Percentiles rank a stretch among this genome's conserved stretches.
Evolutionary conservation across 768 basidiomycete species (phyloP).

Genomic region (Coprinellus aureogranulatus): DNA sequence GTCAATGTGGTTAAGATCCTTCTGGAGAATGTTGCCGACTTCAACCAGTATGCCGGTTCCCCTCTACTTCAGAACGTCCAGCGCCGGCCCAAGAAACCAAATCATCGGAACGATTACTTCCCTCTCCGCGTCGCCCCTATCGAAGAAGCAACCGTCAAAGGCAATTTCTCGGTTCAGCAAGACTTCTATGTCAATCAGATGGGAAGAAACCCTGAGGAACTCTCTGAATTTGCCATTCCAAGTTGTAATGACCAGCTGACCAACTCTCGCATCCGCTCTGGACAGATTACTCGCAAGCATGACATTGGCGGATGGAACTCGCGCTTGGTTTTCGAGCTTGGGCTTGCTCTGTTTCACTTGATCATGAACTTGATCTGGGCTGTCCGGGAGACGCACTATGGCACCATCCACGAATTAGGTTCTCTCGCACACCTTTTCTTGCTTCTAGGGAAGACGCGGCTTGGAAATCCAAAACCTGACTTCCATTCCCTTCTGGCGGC

Average conservation of each 20-base stretch:
- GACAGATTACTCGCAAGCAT: constrained; percentile 3
- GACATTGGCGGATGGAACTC: constrained; percentile 17
- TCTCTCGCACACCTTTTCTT: constrained; percentile 23
- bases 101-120: constrained; percentile 18
- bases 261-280: constrained; percentile 17
- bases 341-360: constrained; percentile 27
- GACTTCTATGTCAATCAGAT: constrained; percentile 22
- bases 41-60: too few relatives aligned
- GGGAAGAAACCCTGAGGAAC: neutral
- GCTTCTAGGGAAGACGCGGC: constrained; percentile 21
- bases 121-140: constrained; percentile 21
- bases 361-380: constrained; percentile 27
- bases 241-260: constrained; percentile 22
- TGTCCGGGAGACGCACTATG: constrained; percentile 21
- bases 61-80: too few relatives aligned
- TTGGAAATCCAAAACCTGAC: constrained; percentile 26
- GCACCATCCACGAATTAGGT: constrained; percentile 13
- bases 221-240: constrained; percentile 16
- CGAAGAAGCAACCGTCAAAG: constrained; percentile 23
- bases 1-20: too few relatives aligned
- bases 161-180: constrained; percentile 20
- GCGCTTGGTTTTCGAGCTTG: constrained; percentile 21
- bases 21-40: too few relatives aligned
- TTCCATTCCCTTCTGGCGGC: constrained; percentile 24
- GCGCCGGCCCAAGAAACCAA: neutral